Evolutionary conservation across 148 eudicot genomes (phyloP).

Genomic region (Cornus controversa): DNA sequence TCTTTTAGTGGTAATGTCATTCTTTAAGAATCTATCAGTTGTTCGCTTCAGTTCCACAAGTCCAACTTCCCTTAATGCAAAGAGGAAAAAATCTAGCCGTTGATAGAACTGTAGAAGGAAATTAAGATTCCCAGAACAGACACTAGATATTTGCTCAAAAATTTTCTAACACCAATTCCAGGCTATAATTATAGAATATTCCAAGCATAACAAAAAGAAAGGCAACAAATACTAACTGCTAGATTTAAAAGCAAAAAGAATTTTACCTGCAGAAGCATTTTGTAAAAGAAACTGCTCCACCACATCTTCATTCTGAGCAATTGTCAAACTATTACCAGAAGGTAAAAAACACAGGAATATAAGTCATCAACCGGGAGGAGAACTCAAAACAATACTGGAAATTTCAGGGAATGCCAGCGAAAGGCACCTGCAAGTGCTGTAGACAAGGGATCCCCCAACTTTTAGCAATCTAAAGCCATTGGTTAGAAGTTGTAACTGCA

Average conservation of each 20-base stretch:
- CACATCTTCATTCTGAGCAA: constrained; percentile 94
- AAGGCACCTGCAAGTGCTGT: constrained; percentile 94
- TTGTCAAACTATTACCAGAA: constrained; percentile 65
- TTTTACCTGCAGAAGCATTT: constrained; percentile 74
- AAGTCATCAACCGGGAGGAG: background rate
- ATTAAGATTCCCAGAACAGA: background rate
- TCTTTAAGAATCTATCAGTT: background rate
- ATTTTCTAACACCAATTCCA: background rate
- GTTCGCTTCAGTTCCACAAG: background rate
- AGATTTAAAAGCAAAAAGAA: constrained; percentile 1
- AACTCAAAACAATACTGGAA: background rate
- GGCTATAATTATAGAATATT: background rate
- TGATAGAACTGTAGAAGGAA: background rate
- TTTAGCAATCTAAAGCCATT: constrained; percentile 90
- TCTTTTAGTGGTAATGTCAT: background rate
- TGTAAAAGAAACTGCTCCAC: constrained; percentile 72
- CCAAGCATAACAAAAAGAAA: background rate
- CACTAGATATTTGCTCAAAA: background rate
- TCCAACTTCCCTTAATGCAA: background rate
- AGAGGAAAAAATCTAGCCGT: background rate
- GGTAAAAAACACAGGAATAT: background rate
- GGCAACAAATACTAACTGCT: background rate
- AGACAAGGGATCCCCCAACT: constrained; percentile 83
- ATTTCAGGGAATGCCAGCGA: background rate
- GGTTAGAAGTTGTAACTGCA: constrained; percentile 79